Conservation (phyloP, 768 basidiomycete genomes). For the Tulasnella sp. region DNA sequence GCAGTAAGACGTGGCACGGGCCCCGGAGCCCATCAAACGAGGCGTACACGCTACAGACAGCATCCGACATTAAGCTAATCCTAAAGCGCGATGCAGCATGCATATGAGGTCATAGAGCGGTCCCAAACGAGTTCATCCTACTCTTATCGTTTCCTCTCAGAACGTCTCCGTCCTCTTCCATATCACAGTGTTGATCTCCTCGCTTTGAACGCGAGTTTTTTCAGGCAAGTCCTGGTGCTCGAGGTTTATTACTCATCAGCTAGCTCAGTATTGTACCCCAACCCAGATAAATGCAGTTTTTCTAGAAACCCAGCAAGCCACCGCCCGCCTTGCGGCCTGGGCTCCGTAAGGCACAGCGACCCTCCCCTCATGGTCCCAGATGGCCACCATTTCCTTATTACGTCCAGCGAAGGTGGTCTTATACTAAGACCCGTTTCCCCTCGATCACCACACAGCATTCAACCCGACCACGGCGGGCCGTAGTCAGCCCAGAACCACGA, state of each 20-base stretch:
- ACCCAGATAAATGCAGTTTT: not conserved
- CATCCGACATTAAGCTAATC: not conserved
- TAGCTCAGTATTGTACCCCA: not conserved
- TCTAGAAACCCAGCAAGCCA: not conserved
- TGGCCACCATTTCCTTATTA: not conserved
- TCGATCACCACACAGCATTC: not conserved
- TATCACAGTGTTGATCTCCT: not conserved
- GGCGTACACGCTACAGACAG: not conserved
- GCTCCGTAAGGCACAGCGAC: not conserved
- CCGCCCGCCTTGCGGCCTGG: not conserved
- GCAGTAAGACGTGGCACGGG: not conserved
- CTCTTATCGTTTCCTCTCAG: not conserved
- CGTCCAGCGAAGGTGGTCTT: not conserved
- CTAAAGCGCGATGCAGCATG: not conserved
- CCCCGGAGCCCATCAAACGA: not conserved
- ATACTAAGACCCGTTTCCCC: not conserved
- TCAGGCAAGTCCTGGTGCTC: not conserved
- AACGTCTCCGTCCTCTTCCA: not conserved
- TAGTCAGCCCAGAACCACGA: not conserved
- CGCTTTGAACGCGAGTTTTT: not conserved
- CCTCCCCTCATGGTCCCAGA: not conserved
- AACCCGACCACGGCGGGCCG: not conserved
- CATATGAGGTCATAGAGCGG: not conserved
- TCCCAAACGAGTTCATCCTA: not conserved
- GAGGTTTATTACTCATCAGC: not conserved